These are phyloP conservation scores for Macrolepiota fuliginosa DNA, from an alignment of 768 basidiomycete genomes.

Conservation along the genomic window DNA sequence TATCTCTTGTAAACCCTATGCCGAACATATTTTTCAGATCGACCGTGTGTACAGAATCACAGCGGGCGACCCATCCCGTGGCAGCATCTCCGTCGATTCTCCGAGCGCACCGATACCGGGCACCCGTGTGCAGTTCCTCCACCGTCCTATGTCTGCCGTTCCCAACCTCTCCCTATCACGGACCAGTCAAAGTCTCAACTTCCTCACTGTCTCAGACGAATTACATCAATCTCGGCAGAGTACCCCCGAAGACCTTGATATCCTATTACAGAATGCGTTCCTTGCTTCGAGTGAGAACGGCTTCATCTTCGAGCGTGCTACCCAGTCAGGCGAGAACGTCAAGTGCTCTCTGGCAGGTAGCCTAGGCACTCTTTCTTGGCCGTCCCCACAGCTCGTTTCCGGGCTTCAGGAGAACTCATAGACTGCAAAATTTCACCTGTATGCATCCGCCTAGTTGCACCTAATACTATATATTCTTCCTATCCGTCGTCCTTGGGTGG, in stretches of 20 bases:
- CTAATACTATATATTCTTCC: too few species aligned
- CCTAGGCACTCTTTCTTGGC: neutral
- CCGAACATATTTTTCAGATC: slow-evolving; percentile 28
- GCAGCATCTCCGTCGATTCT: slow-evolving; percentile 59
- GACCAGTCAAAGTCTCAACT: slow-evolving; percentile 10
- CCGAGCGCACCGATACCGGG: slow-evolving; percentile 48
- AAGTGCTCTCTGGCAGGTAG: slow-evolving; percentile 7
- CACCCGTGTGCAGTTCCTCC: slow-evolving; percentile 49
- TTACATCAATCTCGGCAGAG: neutral
- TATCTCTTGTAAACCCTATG: neutral
- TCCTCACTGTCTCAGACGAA: slow-evolving; percentile 17
- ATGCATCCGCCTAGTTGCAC: too few species aligned
- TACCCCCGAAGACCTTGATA: slow-evolving; percentile 5
- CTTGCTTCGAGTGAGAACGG: slow-evolving; percentile 56
- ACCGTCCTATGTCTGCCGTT: slow-evolving; percentile 28
- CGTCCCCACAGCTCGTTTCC: neutral
- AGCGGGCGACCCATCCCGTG: slow-evolving; percentile 69
- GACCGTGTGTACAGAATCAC: slow-evolving; percentile 53
- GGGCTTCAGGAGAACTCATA: neutral
- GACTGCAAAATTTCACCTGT: neutral
- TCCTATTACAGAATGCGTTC: slow-evolving; percentile 31
- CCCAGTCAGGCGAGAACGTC: neutral
- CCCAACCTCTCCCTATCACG: slow-evolving; percentile 4
- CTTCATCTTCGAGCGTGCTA: slow-evolving; percentile 30
- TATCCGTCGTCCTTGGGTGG: too few species aligned